Percentiles rank a stretch among this genome's conserved stretches.
Conservation (phyloP, 208 protist genomes). For the Blechomonas ayalai region DNA sequence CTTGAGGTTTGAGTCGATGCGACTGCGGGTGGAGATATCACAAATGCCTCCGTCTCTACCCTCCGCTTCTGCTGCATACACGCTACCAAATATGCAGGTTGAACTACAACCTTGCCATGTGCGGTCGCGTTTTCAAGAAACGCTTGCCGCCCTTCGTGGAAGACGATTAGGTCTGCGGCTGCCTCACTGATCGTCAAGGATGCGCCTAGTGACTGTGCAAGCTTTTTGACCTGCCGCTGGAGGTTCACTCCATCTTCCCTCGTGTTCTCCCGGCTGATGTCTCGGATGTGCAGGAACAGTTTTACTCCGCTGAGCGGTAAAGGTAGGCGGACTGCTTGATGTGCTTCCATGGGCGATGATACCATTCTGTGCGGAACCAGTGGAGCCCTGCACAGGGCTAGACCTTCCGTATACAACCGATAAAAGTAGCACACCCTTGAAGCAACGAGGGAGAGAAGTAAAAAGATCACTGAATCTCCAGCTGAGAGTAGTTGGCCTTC, state of each 20-base stretch:
- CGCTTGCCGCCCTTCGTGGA: slow-evolving; percentile 26
- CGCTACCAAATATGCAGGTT: slow-evolving; percentile 34
- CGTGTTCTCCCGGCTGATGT: background rate
- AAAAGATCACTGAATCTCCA: too few relatives aligned
- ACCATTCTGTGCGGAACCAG: too few relatives aligned
- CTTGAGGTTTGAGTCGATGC: too few relatives aligned
- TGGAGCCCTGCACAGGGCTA: too few relatives aligned
- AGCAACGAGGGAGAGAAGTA: too few relatives aligned
- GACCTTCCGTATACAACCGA: too few relatives aligned
- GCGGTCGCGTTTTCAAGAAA: slow-evolving; percentile 14
- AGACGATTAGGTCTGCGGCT: slow-evolving; percentile 46
- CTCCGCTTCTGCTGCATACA: slow-evolving; percentile 18
- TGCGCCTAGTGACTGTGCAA: slow-evolving; percentile 38
- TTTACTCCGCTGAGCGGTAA: slow-evolving; percentile 27
- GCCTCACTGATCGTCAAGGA: slow-evolving; percentile 39
- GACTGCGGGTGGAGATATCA: too few relatives aligned
- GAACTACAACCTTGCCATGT: slow-evolving; percentile 31
- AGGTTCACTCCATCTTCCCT: background rate
- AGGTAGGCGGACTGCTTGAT: too few relatives aligned
- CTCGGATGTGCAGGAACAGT: slow-evolving; percentile 56
- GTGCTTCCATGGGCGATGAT: too few relatives aligned
- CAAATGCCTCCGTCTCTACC: too few relatives aligned
- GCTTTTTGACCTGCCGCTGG: background rate
- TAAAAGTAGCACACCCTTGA: too few relatives aligned
- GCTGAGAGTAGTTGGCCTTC: too few relatives aligned